Evolutionary conservation across 1,284 basidiomycete species (phyloP).

Genomic region (Ceratobasidium sp.): DNA sequence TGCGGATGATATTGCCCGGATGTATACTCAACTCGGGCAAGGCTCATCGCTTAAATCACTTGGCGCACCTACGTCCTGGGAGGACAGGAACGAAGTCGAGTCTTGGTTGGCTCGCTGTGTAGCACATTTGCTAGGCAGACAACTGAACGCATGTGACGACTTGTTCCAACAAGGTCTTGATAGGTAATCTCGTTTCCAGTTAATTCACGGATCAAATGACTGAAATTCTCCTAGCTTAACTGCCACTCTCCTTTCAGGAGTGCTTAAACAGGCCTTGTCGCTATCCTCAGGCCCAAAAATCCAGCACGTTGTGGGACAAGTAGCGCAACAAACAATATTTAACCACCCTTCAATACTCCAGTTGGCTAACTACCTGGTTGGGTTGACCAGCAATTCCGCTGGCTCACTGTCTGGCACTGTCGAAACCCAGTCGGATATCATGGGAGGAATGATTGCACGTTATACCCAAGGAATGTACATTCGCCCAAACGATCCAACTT

Average conservation of each 20-base stretch:
- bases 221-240: conserved; percentile 8
- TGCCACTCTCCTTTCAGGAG: conserved; percentile 21
- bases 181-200: not conserved
- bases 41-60: not conserved
- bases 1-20: conserved; percentile 40
- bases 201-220: not conserved
- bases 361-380: conserved; percentile 4
- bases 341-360: conserved; percentile 12
- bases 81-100: conserved; percentile 5
- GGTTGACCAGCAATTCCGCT: not conserved
- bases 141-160: not conserved
- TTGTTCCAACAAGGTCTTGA: conserved; percentile 39
- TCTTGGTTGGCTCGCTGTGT: conserved; percentile 15
- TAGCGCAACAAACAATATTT: conserved; percentile 29
- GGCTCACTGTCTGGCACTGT: not conserved
- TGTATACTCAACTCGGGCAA: conserved; percentile 39
- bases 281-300: not conserved
- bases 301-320: not conserved
- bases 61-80: conserved; percentile 10
- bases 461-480: conserved; percentile 26
- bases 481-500: not conserved
- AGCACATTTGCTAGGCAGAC: conserved; percentile 3
- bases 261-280: conserved; percentile 8
- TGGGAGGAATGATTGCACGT: conserved; percentile 17
- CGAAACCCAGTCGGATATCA: not conserved